Evolutionary conservation across 2,329 filamentous ascomycete species (phyloP).

Genomic region (Botryotinia globosa): DNA sequence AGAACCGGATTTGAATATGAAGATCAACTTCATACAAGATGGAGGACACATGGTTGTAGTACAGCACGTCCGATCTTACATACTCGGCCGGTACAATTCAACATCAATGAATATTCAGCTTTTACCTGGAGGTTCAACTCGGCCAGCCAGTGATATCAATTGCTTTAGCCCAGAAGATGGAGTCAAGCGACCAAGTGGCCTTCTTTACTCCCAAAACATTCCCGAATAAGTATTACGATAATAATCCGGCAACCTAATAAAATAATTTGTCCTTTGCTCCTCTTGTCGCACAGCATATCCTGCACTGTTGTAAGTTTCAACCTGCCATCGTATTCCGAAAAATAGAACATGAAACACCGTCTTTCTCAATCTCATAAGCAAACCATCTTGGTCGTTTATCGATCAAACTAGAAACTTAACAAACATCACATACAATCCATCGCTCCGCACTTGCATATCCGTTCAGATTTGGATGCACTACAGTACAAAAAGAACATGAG

Average conservation of each 20-base stretch:
- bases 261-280: neutral
- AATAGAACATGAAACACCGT: slow-evolving; percentile 8
- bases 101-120: slow-evolving; percentile 15
- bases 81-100: neutral
- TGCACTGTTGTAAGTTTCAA: neutral
- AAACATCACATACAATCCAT: neutral
- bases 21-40: neutral
- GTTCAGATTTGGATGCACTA: neutral
- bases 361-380: neutral
- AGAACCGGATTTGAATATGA: neutral
- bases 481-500: neutral
- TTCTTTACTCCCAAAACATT: neutral
- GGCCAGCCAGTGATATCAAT: slow-evolving; percentile 14
- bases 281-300: neutral
- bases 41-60: neutral
- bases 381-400: slow-evolving; percentile 4
- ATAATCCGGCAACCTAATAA: neutral
- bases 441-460: slow-evolving; percentile 12
- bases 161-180: slow-evolving; percentile 4
- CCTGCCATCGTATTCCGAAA: neutral
- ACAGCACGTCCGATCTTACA: slow-evolving; percentile 14
- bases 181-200: slow-evolving; percentile 13
- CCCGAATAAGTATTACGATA: neutral
- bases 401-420: neutral
- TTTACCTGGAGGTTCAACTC: neutral